Evolutionary conservation across 1,284 basidiomycete genomes (phyloP), one percentile per base, ranked within the genome.

Genomic region (Cryptococcus maquisensis): DNA sequence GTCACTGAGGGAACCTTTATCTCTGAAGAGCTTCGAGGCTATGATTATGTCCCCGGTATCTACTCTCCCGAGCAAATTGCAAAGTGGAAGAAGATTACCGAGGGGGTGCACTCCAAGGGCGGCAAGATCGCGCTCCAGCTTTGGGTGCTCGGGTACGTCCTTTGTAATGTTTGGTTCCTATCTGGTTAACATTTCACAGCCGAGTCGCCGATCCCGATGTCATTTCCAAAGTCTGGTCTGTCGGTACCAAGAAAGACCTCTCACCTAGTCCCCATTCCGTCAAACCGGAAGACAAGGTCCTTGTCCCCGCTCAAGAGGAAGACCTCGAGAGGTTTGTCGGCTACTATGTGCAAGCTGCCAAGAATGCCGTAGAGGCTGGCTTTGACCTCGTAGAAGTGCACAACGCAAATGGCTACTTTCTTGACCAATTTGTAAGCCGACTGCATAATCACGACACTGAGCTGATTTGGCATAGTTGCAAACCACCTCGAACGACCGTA

Each of bases 351-450:
- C 62, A 73, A 3, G 76, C 81, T 0, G 83, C 82, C 0, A 46
- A 70, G 7, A 81, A 81, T 54, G 82, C 83, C 3, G 79, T 82
- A 47, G 75, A 79, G 61, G 83, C 84, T 24, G 84, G 84, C 0
- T 85, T 85, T 61, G 84, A 86, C 61, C 83, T 83, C 23, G 80
- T 85, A 24, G 84, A 86, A 74, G 61, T 79, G 37, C 78, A 78
- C 55, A 61, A 63, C 26, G 77, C 74, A 7, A 87, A 90, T 65
- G 54, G 54, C 20, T 56, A 56, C 20, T 45, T 54, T 26, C 56
- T 83, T 52, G 74, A 81, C 60, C 83, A 86, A 64, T 85, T 84
- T 76, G 55, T 53, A 28, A 57, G 55, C 45, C 15, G 24, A 3
- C 41, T 38, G 36, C 21, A 35, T 5, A n/a, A 68, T 83, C 18